Conservation (phyloP, 257 asterid genomes). For the Lycium barbarum region DNA sequence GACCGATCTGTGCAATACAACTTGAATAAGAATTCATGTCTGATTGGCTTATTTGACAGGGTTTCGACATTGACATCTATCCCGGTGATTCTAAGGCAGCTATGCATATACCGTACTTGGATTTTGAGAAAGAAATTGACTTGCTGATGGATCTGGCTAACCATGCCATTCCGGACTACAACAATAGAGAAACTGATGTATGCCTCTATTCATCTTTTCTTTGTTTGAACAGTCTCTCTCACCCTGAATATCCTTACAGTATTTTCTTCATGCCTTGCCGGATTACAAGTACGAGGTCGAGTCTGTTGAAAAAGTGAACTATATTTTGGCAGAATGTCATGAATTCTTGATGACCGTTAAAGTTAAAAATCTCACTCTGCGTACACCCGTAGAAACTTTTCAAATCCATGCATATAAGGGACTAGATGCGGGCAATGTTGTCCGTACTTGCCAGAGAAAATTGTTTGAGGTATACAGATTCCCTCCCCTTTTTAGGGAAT, state of each 20-base stretch:
- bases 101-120: too few relatives aligned
- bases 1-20: too few relatives aligned
- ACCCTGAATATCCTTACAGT: background rate
- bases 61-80: background rate
- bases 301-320: background rate
- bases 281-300: background rate
- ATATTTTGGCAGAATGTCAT: background rate
- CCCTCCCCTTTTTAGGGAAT: too few relatives aligned
- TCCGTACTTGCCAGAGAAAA: background rate
- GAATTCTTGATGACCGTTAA: background rate
- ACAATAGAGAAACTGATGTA: background rate
- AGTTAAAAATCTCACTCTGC: background rate
- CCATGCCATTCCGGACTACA: background rate
- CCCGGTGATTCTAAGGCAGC: background rate
- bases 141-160: background rate
- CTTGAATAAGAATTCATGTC: background rate
- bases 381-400: background rate
- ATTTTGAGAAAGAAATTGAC: too few relatives aligned
- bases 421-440: background rate
- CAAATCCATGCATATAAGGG: background rate
- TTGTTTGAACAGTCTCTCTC: too few relatives aligned
- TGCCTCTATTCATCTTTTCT: too few relatives aligned
- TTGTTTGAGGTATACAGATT: too few relatives aligned
- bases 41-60: background rate
- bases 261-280: background rate